Evolutionary conservation across 176 grass and related monocot species (phyloP), one percentile per base, ranked within the genome.

Genomic region (Dendrocalamus sinicus): DNA sequence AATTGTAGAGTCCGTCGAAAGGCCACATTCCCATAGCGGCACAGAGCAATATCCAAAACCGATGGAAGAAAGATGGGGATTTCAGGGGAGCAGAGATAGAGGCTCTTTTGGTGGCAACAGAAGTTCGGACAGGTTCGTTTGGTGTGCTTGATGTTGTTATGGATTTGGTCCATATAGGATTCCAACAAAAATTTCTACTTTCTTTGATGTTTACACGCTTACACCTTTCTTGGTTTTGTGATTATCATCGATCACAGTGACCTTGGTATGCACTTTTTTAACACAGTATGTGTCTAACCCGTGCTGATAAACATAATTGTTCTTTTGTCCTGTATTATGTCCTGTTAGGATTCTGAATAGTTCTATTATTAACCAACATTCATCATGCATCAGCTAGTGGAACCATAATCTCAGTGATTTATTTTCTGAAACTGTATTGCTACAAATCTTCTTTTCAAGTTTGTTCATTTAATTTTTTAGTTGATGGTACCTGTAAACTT

Each of bases 41-140:
- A 57, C 67, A 35, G 89, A 91, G 24, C 80, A 89, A 20, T 79
- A 75, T 82, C 45, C 65, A 57, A 84, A 81, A 73, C 73, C 84
- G 48, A 52, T 62, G 14, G 84, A 94, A 80, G 87, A 93, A 70
- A 88, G 84, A 67, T 89, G 86, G 87, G 91, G 82, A 22, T 93
- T 90, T 82, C 89, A 88, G 26, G 89, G 67, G 54, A 67, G 66
- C 43, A 83, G 79, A 84, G 90, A 91, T 41, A 94, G 78, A 82
- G 57, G 78, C 41, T 87, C 89, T 30, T 82, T 91, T 86, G 84
- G 88, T 68, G 81, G 70, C 59, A 84, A 75, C 59, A 87, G 92
- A 84, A 85, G 66, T 77, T 73, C 86, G 68, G 88, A 91, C 64
- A 89, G 76, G 95, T 97, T 62, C 41, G 39, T 75, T 46, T 8